Evolutionary conservation across 2,329 filamentous ascomycete species (phyloP), one percentile per base, ranked within the genome.

Genomic region (Raffaelea albimanens): DNA sequence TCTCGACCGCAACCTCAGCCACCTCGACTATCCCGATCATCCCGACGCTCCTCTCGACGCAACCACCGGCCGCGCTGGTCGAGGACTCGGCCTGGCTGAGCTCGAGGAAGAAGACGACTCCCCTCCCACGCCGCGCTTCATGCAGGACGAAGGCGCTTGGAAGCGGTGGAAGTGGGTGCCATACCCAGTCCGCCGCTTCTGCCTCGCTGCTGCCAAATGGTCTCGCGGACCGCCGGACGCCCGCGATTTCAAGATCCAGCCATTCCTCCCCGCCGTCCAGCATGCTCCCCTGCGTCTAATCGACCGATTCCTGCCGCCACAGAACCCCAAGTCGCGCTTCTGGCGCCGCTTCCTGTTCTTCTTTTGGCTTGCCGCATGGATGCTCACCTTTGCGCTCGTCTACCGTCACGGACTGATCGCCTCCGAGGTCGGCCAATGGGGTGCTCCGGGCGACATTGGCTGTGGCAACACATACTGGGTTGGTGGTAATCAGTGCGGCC

Each of bases 381-480:
- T 87, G 16, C 60, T 86, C 44, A 73, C 76, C 0, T 91, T 90
- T 61, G 72, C 76, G 20, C 61, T 88, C 39, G 76, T 91, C 21
- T 74, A 86, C 63, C 76, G 81, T 56, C 71, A 75, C 50, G 83
- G 83, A 46, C 73, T 77, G 4, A 56, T 69, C 40, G 68, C 72
- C 2, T 71, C 76, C 21, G 78, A 85, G 52, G 76, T 91, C 47
- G 73, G 73, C 14, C 81, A 76, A 43, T 86, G 83, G 68, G 85
- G 84, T 16, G 70, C 67, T 41, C 84, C 85, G 0, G 70, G 75
- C 47, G 71, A 74, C 46, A 77, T 91, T 40, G 69, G 77, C 25
- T 93, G 87, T 61, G 77, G 75, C 13, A 72, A 76, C 46, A 75
- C 80, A 14, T 87, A 85, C 59, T 93, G 86, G 85, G 73, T 69